A percentile compares a stretch with the other conserved stretches of the same genome.
These are phyloP conservation scores for Leonotis leonurus DNA, from an alignment of 257 asterid species.

Conservation along the genomic window DNA sequence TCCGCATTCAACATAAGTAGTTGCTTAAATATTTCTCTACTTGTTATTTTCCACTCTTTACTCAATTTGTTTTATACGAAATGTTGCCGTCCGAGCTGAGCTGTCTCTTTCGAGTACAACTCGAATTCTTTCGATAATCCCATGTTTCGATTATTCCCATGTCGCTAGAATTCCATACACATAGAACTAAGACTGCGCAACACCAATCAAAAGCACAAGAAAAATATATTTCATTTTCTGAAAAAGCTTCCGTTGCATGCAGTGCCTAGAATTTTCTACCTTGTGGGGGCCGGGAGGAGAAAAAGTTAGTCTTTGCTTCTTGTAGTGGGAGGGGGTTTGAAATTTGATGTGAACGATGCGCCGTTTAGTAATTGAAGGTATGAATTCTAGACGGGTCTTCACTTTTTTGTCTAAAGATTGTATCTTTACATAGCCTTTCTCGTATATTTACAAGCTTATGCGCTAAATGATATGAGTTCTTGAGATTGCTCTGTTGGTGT, in stretches of 20 bases:
- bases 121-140: slow-evolving; percentile 24
- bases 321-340: not conserved
- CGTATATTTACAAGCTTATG: not conserved
- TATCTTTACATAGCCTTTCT: not conserved
- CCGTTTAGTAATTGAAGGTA: slow-evolving; percentile 31
- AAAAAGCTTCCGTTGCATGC: not conserved
- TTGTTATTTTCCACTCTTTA: not conserved
- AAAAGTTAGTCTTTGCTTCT: not conserved
- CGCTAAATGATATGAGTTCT: not conserved
- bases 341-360: slow-evolving; percentile 25
- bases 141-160: slow-evolving; percentile 35
- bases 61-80: not conserved
- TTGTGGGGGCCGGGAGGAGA: not conserved
- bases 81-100: slow-evolving; percentile 23
- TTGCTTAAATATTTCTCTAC: not conserved
- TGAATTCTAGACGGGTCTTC: not conserved
- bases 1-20: not conserved
- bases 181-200: not conserved
- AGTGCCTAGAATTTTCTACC: slow-evolving; percentile 2
- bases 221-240: not conserved
- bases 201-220: not conserved
- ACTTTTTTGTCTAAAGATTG: not conserved
- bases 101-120: slow-evolving; percentile 15
- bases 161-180: slow-evolving; percentile 3
- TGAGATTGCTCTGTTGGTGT: slow-evolving; percentile 4